Evolutionary conservation across 768 basidiomycete species (phyloP).

Genomic region (Mycena capillaripes): DNA sequence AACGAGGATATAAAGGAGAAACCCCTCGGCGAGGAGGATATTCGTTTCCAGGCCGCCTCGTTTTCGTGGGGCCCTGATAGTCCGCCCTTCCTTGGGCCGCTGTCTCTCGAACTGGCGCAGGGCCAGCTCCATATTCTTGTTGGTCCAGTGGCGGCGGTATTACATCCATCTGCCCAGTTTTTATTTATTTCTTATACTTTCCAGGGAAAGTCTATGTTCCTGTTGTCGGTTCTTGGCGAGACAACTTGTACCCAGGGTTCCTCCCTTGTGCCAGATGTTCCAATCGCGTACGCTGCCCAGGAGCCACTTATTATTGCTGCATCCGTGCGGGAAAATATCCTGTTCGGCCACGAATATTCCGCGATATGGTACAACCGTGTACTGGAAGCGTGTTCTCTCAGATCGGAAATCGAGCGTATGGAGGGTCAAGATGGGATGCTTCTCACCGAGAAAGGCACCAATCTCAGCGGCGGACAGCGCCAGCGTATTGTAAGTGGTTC

Average conservation of each 20-base stretch:
- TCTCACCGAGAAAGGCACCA: slow-evolving; percentile 5
- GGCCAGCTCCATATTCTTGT: neutral
- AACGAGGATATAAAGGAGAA: neutral
- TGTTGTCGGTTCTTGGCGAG: slow-evolving; percentile 1
- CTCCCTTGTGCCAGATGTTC: neutral
- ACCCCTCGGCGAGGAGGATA: neutral
- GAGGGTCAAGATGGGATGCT: neutral
- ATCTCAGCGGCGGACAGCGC: slow-evolving; percentile 8
- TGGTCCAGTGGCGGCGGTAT: slow-evolving; percentile 25
- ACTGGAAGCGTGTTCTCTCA: slow-evolving; percentile 5
- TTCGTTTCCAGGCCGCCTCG: neutral
- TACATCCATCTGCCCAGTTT: neutral
- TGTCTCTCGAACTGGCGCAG: neutral
- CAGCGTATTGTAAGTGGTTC: slow-evolving; percentile 9
- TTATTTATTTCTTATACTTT: neutral
- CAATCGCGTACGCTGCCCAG: slow-evolving; percentile 7
- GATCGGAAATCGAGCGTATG: neutral
- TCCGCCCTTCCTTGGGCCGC: slow-evolving; percentile 12
- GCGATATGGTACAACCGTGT: neutral
- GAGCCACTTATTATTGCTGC: slow-evolving; percentile 7
- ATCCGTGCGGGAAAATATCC: neutral
- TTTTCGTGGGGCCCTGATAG: slow-evolving; percentile 27
- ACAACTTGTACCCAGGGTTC: neutral
- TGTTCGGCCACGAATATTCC: slow-evolving; percentile 11
- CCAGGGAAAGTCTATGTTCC: slow-evolving; percentile 9